phyloP scores from a whole-genome alignment of 2,329 filamentous ascomycete genomes.

The Pseudogymnoascus verrucosus region DNA sequence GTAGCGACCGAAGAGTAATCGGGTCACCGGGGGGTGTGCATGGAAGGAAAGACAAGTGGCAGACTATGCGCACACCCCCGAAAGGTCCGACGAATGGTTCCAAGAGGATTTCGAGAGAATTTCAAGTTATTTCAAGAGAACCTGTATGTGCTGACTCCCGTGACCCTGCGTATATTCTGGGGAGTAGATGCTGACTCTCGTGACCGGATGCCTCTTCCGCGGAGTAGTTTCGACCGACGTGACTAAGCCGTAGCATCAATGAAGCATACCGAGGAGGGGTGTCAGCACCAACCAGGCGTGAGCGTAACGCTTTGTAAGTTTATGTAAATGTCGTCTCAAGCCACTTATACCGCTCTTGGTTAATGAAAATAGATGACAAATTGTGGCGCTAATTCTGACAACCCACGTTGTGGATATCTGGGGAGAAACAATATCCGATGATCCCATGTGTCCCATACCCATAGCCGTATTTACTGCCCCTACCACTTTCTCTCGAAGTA shows the following conservation, averaged over 20 bases:
- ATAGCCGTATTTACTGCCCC: neutral
- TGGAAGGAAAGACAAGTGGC: neutral
- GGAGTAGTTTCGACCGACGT: neutral
- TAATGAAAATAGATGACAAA: conserved; percentile 5
- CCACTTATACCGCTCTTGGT: neutral
- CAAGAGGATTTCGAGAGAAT: neutral
- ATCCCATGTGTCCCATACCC: conserved; percentile 3
- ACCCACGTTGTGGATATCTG: conserved; percentile 7
- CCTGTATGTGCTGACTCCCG: neutral
- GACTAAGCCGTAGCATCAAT: neutral
- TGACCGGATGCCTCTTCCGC: neutral
- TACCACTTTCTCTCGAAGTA: neutral
- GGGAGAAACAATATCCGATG: neutral
- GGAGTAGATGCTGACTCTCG: neutral
- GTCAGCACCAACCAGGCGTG: neutral
- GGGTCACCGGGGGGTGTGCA: neutral
- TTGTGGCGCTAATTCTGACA: conserved; percentile 8
- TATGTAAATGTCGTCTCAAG: neutral
- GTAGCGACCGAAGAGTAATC: neutral
- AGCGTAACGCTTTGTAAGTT: neutral
- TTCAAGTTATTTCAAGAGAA: neutral
- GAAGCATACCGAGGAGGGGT: neutral
- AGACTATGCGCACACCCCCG: neutral
- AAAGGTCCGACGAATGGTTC: neutral
- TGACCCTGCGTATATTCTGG: neutral